These are phyloP conservation scores for Fusarium sororula DNA, from an alignment of 2,329 filamentous ascomycete species.

Conservation along the genomic window DNA sequence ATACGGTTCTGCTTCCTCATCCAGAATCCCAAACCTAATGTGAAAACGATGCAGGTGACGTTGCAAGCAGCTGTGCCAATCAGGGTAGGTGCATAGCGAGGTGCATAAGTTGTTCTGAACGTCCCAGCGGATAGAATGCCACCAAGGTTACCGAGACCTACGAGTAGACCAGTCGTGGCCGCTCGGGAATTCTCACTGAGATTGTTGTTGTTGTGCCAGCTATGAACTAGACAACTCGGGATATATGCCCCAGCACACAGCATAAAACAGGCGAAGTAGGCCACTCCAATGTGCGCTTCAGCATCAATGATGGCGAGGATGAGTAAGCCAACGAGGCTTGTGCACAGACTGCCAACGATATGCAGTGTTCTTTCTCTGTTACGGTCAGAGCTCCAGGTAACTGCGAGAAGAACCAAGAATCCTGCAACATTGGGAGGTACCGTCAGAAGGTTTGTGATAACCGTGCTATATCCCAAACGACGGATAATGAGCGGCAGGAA, in stretches of 20 bases:
- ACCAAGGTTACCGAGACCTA: constrained; percentile 59
- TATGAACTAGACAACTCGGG: constrained; percentile 56
- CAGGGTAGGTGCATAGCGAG: constrained; percentile 58
- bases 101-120: constrained; percentile 58
- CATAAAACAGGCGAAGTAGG: constrained; percentile 62
- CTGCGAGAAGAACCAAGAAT: not conserved
- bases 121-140: constrained; percentile 57
- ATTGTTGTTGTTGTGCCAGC: constrained; percentile 64
- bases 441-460: not conserved
- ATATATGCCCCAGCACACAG: constrained; percentile 57
- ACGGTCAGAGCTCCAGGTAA: not conserved
- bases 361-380: not conserved
- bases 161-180: constrained; percentile 57
- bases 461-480: not conserved
- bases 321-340: not conserved
- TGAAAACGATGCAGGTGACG: constrained; percentile 31
- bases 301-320: not conserved
- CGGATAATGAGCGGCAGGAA: not conserved
- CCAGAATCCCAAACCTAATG: constrained; percentile 18
- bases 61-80: constrained; percentile 52
- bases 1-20: not conserved
- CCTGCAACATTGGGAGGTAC: not conserved
- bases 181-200: constrained; percentile 57
- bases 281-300: constrained; percentile 45
- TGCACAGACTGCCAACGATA: not conserved